Conservation (phyloP, 768 basidiomycete species). For the Russula sp. region DNA sequence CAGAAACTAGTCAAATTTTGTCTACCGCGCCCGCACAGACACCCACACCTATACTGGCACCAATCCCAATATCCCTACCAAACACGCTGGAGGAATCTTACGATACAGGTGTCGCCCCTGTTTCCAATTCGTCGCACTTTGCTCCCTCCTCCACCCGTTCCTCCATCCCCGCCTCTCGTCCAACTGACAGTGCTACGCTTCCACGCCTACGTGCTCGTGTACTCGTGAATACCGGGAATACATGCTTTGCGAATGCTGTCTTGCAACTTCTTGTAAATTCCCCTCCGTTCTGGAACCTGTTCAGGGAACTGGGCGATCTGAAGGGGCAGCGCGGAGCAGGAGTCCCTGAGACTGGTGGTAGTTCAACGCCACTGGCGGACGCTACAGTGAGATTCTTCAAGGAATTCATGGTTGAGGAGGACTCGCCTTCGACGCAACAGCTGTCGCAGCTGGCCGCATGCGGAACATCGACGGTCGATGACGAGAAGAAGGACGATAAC, state of each 20-base stretch:
- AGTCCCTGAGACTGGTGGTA: constrained; percentile 31
- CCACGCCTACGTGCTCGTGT: constrained; percentile 65
- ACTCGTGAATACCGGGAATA: constrained; percentile 87
- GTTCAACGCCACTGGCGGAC: constrained; percentile 57
- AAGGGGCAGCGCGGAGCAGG: constrained; percentile 36
- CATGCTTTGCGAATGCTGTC: constrained; percentile 96
- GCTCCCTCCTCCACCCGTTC: too few relatives aligned
- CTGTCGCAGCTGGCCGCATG: constrained; percentile 24
- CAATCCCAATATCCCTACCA: too few relatives aligned
- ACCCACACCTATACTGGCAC: too few relatives aligned
- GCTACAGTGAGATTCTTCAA: constrained; percentile 71
- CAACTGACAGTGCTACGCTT: constrained; percentile 24
- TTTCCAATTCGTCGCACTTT: too few relatives aligned
- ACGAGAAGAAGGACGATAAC: constrained; percentile 46
- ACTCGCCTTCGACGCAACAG: constrained; percentile 30
- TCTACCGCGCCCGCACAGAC: too few relatives aligned
- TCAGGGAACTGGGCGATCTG: constrained; percentile 65
- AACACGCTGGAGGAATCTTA: too few relatives aligned
- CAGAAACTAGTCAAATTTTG: too few relatives aligned
- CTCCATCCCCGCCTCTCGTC: constrained; percentile 18
- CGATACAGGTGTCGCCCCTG: too few relatives aligned
- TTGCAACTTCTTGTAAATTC: constrained; percentile 89
- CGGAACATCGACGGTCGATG: constrained; percentile 43
- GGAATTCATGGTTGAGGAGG: constrained; percentile 53
- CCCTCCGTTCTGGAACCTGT: constrained; percentile 74